Conservation (phyloP, 2,329 filamentous ascomycete species). For the Venturia carpophila region DNA sequence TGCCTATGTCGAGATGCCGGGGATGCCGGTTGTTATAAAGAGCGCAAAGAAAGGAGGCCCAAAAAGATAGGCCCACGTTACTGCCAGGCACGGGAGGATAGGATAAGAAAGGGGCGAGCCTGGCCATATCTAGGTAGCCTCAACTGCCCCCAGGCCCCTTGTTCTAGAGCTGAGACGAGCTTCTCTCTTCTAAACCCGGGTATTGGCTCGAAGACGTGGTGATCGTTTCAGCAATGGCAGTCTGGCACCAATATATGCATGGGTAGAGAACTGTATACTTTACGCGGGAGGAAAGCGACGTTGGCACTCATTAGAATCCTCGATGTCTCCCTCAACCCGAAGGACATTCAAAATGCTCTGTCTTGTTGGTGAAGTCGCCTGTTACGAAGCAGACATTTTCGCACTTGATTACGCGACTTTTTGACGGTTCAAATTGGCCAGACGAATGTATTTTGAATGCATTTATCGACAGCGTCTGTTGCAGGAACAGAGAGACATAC, state of each 20-base stretch:
- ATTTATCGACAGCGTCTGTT: too few species aligned
- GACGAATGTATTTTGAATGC: too few species aligned
- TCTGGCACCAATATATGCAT: background rate
- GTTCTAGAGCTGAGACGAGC: background rate
- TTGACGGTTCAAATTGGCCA: too few species aligned
- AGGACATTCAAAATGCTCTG: background rate
- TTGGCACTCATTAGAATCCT: too few species aligned
- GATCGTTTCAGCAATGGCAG: background rate
- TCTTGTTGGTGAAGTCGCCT: background rate
- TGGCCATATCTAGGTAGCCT: background rate
- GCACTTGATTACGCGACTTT: too few species aligned
- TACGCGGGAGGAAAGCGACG: background rate
- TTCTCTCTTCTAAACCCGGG: background rate
- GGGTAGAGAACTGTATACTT: background rate
- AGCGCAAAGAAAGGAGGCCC: background rate
- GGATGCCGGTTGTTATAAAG: background rate
- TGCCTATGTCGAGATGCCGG: background rate
- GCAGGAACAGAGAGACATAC: too few species aligned
- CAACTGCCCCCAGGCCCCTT: background rate
- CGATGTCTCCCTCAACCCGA: background rate
- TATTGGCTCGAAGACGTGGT: too few species aligned
- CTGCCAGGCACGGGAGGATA: background rate
- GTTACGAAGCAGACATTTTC: too few species aligned
- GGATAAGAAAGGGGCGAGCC: background rate
- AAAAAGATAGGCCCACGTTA: background rate